Percentiles rank a stretch among this genome's conserved stretches.
phyloP scores from a whole-genome alignment of 345 rosid genomes.

The Eucalyptus decipiens region DNA sequence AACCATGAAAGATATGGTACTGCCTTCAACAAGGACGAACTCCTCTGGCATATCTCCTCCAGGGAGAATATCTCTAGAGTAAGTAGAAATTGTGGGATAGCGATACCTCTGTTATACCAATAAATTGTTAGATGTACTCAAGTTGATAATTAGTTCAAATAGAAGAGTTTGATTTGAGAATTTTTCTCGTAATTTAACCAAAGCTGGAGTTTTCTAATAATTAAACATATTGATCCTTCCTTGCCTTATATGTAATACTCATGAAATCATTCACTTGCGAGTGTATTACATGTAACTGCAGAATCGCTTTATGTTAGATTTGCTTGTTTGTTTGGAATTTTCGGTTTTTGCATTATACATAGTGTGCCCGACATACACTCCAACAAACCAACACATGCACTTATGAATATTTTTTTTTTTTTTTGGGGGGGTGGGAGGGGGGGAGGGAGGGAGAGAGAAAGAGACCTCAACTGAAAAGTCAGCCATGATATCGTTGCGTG shows the following conservation, averaged over 20 bases:
- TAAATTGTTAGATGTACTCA: too few relatives aligned
- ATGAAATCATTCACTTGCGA: neutral
- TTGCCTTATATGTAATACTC: neutral
- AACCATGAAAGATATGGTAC: too few relatives aligned
- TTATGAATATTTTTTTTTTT: neutral
- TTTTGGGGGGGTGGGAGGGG: too few relatives aligned
- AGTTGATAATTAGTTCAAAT: neutral
- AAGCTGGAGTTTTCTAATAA: neutral
- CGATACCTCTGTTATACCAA: too few relatives aligned
- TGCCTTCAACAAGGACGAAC: too few relatives aligned
- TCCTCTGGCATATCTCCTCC: too few relatives aligned
- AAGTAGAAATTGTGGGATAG: accelerated
- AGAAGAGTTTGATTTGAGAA: neutral
- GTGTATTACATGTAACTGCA: neutral
- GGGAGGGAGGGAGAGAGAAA: neutral
- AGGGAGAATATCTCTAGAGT: accelerated
- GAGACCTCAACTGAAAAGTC: neutral
- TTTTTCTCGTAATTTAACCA: neutral
- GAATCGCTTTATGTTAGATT: neutral
- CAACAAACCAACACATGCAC: neutral
- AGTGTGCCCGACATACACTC: neutral
- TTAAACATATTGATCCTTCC: neutral
- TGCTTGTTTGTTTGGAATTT: neutral
- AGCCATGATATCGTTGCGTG: neutral
- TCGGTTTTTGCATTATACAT: neutral